A percentile compares a stretch with the other conserved stretches of the same genome.
phyloP scores from a whole-genome alignment of 2,329 filamentous ascomycete species.

The Xylariales sp. region DNA sequence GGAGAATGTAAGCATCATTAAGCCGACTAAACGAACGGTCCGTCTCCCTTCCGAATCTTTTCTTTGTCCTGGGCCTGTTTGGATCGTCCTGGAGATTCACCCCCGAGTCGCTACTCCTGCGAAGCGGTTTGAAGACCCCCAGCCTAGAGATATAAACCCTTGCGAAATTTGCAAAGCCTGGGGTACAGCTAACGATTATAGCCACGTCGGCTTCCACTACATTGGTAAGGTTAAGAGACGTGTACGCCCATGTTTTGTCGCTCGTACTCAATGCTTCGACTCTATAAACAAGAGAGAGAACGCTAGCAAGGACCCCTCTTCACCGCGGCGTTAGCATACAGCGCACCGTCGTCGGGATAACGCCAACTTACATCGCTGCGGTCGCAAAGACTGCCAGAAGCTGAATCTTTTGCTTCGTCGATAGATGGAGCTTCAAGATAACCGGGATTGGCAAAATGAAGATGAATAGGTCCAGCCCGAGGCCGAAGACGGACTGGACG shows the following conservation, averaged over 20 bases:
- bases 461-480: not conserved
- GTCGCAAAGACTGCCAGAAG: not conserved
- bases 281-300: not conserved
- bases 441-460: not conserved
- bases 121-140: not conserved
- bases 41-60: not conserved
- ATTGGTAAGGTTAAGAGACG: not conserved
- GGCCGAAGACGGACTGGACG: not conserved
- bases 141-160: slow-evolving; percentile 5
- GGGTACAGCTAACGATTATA: slow-evolving; percentile 2
- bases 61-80: not conserved
- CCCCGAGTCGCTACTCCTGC: not conserved
- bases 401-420: not conserved
- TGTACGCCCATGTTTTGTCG: not conserved
- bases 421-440: not conserved
- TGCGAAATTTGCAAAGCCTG: not conserved
- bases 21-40: too few species aligned
- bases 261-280: not conserved
- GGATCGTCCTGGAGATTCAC: not conserved
- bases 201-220: not conserved
- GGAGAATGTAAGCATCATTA: too few species aligned
- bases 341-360: not conserved
- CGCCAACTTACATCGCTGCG: not conserved
- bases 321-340: not conserved
- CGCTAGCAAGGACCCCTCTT: not conserved